A percentile compares a stretch with the other conserved stretches of the same genome.
Evolutionary conservation across 1,284 basidiomycete genomes (phyloP).

Genomic region (Lentinula novae-zelandiae): DNA sequence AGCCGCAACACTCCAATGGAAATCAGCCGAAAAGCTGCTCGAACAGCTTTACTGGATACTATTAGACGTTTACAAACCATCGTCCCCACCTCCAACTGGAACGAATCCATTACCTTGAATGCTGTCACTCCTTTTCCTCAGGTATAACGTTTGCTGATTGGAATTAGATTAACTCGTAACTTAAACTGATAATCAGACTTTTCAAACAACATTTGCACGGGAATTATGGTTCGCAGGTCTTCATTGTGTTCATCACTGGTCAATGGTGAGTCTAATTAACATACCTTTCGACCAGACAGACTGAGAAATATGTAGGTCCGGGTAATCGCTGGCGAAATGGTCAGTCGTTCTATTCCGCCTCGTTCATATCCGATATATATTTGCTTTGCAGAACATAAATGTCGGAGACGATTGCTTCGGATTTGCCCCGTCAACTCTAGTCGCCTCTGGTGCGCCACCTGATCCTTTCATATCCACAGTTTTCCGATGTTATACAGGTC

Average conservation of each 20-base stretch:
- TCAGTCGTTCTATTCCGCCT: conserved; percentile 29
- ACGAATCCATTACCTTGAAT: conserved; percentile 60
- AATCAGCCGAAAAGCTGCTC: conserved; percentile 55
- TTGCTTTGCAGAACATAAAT: conserved; percentile 48
- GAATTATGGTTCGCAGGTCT: conserved; percentile 87
- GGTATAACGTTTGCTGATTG: not conserved
- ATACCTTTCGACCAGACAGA: not conserved
- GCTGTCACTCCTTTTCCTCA: conserved; percentile 74
- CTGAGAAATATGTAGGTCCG: conserved; percentile 47
- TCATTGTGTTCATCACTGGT: conserved; percentile 85
- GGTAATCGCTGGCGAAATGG: conserved; percentile 76
- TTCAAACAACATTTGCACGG: conserved; percentile 75
- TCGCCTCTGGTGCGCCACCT: conserved; percentile 50
- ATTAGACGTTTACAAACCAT: conserved; percentile 53
- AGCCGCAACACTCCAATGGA: conserved; percentile 81
- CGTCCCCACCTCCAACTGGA: conserved; percentile 44
- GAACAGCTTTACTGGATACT: conserved; percentile 49
- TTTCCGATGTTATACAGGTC: conserved; percentile 25
- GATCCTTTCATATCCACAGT: not conserved
- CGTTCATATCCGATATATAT: conserved; percentile 10
- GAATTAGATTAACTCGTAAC: not conserved
- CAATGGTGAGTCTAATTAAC: conserved; percentile 54
- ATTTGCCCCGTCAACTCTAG: conserved; percentile 77
- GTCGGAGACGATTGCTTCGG: conserved; percentile 68
- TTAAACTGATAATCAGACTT: conserved; percentile 33